Base-by-base conservation (phyloP, 2,329 filamentous ascomycete species). In the Cercospora nicotianae region DNA sequence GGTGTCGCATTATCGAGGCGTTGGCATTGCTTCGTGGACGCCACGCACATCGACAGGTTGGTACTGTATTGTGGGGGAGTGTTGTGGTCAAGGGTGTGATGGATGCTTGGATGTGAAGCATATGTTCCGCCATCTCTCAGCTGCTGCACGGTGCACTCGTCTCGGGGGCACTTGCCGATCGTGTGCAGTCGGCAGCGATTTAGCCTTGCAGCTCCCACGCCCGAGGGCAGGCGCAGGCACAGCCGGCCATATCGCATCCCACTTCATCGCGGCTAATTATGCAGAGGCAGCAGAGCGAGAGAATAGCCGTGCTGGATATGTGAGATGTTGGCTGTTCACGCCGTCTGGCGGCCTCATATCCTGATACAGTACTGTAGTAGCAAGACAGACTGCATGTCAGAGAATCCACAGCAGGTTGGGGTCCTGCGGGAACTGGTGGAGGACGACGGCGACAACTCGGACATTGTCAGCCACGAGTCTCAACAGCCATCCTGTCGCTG, bases 381-480 rank as follows among this genome's bases (percentile, higher is more conserved):
- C 36, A 42, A 12, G 7, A 10, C 28, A 16, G 2, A 12, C 2
- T 23, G 36, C 2, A 3, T 42, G 36, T 60, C 28, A 16, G 28
- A 7, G 57, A 42, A 31, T 30, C 16, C 31, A 36, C 16, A 39
- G 28, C 31, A 20, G 16, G 10, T 48, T 61, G 59, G 59, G 36
- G 31, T 39, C 10, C 26, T 12, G 33, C 59, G 59, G 59, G 39
- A 28, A 61, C 31, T 61, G 59, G 59, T 61, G 59, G 59, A 61
- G 33, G 39, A 61, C 59, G 59, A 45, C 59, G 59, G 59, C 18
- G 33, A 18, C 31, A 23, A 20, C 33, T 45, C 59, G 59, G 31
- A 23, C 20, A 26, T 23, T 60, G 16, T n/a, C 18, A 60, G 30
- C 57, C 26, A 20, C 57, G 26, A 30, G 18, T 60, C 31, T 33